phyloP scores from a whole-genome alignment of 352 stramenopile genomes.

The Peronospora destructor region DNA sequence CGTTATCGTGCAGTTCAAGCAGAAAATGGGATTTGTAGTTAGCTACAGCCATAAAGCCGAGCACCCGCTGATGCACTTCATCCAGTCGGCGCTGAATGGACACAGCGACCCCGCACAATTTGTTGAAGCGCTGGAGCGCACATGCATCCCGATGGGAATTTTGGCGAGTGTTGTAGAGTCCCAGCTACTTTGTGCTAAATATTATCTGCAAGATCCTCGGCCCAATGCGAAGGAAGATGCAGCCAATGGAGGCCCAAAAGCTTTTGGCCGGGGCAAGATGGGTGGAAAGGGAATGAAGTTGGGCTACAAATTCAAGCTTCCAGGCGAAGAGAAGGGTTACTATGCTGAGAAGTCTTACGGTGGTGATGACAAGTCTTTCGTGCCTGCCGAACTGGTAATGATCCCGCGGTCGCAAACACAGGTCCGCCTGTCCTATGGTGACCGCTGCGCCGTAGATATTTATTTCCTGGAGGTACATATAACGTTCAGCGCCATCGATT shows the following conservation, averaged over 20 bases:
- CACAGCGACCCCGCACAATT: slow-evolving; percentile 74
- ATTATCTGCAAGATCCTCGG: slow-evolving; percentile 59
- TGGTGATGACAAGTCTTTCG: slow-evolving; percentile 81
- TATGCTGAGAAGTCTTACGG: slow-evolving; percentile 82
- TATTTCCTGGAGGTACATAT: slow-evolving; percentile 80
- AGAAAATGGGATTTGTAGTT: slow-evolving; percentile 84
- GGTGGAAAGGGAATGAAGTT: slow-evolving; percentile 83
- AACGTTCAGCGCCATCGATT: background rate
- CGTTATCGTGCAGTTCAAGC: slow-evolving; percentile 80
- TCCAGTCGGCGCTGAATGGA: slow-evolving; percentile 76
- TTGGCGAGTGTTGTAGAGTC: slow-evolving; percentile 75
- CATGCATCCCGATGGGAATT: slow-evolving; percentile 78
- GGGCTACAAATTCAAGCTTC: slow-evolving; percentile 83
- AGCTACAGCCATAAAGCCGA: slow-evolving; percentile 85
- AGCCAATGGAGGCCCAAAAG: slow-evolving; percentile 33
- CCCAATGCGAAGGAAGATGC: slow-evolving; percentile 35
- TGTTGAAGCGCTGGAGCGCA: slow-evolving; percentile 75
- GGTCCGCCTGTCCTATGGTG: slow-evolving; percentile 74
- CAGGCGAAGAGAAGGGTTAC: slow-evolving; percentile 78
- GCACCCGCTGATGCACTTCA: slow-evolving; percentile 81
- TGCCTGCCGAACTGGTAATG: slow-evolving; percentile 73
- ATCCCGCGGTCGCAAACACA: slow-evolving; percentile 83
- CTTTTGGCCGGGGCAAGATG: slow-evolving; percentile 60
- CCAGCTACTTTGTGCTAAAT: slow-evolving; percentile 80
- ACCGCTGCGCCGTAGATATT: slow-evolving; percentile 86